A percentile compares a stretch with the other conserved stretches of the same genome.
phyloP scores from a whole-genome alignment of 2,329 filamentous ascomycete species.

The Epichloe coenophiala region DNA sequence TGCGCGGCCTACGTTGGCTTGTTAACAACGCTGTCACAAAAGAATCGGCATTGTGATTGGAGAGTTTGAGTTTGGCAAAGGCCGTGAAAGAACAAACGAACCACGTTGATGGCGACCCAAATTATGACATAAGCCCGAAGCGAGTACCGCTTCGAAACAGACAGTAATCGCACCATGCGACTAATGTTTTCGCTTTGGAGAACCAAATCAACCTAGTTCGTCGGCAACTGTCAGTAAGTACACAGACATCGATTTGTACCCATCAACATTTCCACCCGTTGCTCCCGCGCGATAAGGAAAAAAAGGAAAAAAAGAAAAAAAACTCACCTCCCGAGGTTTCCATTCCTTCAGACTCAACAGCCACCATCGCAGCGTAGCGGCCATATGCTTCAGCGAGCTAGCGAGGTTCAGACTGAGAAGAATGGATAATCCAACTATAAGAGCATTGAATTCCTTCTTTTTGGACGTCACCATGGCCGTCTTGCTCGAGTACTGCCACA shows the following conservation, averaged over 20 bases:
- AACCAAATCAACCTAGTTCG: conserved; percentile 9
- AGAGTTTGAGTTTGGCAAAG: background rate
- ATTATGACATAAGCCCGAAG: conserved; percentile 11
- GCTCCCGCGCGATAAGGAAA: background rate
- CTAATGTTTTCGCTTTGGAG: conserved; percentile 14
- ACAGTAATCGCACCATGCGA: conserved; percentile 10
- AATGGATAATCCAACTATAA: conserved; percentile 31
- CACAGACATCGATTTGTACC: no score
- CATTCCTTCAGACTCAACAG: conserved; percentile 24
- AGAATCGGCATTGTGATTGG: no score
- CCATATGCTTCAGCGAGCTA: conserved; percentile 29
- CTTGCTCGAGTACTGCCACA: conserved; percentile 15
- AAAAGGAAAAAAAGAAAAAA: background rate
- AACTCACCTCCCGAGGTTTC: conserved; percentile 25
- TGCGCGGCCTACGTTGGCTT: conserved; percentile 21
- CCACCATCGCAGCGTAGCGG: conserved; percentile 31
- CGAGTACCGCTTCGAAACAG: conserved; percentile 7
- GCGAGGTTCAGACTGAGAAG: conserved; percentile 27
- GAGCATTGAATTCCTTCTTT: conserved; percentile 29
- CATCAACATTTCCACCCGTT: no score
- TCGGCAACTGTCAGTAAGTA: no score
- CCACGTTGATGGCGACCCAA: conserved; percentile 13
- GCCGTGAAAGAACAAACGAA: conserved; percentile 1
- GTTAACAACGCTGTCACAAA: background rate
- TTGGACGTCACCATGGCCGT: conserved; percentile 17